Evolutionary conservation across 495 filamentous ascomycete species (phyloP).

Genomic region (Mytilinidion resinicola): DNA sequence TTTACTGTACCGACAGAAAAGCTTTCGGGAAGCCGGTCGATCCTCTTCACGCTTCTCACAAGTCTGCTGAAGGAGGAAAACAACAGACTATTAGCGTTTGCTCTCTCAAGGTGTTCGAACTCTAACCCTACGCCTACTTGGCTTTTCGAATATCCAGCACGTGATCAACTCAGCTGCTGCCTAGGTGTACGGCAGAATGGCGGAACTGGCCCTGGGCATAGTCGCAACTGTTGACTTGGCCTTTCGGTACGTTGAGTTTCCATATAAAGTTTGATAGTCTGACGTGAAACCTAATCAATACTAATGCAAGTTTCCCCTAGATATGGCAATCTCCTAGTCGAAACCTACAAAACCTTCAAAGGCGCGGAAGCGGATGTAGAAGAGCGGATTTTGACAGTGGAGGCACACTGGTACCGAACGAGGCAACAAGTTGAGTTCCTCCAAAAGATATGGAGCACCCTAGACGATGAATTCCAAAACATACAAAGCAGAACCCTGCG

Average conservation of each 20-base stretch:
- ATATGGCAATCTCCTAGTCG: constrained; percentile 32
- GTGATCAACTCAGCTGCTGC: too few relatives aligned
- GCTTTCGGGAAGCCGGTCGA: too few relatives aligned
- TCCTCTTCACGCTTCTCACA: too few relatives aligned
- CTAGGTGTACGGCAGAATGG: background rate
- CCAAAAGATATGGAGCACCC: constrained; percentile 27
- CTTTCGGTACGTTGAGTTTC: constrained; percentile 24
- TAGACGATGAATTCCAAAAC: constrained; percentile 35
- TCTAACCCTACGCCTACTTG: too few relatives aligned
- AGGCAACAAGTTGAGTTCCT: constrained; percentile 37
- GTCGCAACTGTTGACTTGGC: constrained; percentile 28
- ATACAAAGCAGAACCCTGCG: constrained; percentile 34
- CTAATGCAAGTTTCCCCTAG: constrained; percentile 9
- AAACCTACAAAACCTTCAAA: constrained; percentile 29
- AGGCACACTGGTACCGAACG: constrained; percentile 35
- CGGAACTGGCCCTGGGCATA: constrained; percentile 23
- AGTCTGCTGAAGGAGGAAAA: too few relatives aligned
- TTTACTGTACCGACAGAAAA: too few relatives aligned
- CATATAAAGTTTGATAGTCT: too few relatives aligned
- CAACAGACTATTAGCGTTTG: too few relatives aligned
- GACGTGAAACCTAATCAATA: too few relatives aligned
- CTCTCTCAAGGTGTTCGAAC: too few relatives aligned
- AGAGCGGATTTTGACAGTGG: constrained; percentile 34
- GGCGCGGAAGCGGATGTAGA: constrained; percentile 27
- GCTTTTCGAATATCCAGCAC: too few relatives aligned